phyloP scores from a whole-genome alignment of 2,329 filamentous ascomycete genomes.

The Verticillium longisporum region DNA sequence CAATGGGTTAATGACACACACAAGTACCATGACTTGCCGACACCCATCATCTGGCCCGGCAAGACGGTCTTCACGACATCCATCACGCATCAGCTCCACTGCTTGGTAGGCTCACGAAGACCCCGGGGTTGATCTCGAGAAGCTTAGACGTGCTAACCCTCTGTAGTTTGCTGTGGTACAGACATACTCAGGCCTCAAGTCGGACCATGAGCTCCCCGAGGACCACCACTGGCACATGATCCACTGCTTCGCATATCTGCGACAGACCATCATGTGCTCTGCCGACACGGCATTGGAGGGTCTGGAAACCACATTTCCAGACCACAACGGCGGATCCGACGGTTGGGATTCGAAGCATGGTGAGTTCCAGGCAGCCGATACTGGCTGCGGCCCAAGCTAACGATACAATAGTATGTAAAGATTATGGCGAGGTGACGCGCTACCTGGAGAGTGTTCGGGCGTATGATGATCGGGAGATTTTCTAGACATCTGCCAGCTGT shows the following conservation, averaged over 20 bases:
- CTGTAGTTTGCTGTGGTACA: conserved; percentile 31
- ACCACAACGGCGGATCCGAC: conserved; percentile 36
- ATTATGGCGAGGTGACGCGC: conserved; percentile 30
- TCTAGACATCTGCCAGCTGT: conserved; percentile 16
- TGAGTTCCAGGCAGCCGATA: conserved; percentile 14
- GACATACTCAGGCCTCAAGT: conserved; percentile 33
- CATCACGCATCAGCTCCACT: conserved; percentile 37
- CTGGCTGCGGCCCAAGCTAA: not conserved
- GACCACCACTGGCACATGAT: conserved; percentile 41
- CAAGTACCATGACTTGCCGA: conserved; percentile 29
- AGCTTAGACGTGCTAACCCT: not conserved
- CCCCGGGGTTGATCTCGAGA: too few species aligned
- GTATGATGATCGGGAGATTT: conserved; percentile 36
- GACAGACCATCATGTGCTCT: conserved; percentile 38
- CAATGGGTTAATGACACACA: conserved; percentile 26
- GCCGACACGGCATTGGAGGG: conserved; percentile 39
- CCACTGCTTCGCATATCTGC: conserved; percentile 41
- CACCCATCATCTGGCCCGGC: conserved; percentile 23
- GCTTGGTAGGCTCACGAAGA: conserved; percentile 20
- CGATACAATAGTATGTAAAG: conserved; percentile 29
- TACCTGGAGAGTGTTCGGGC: conserved; percentile 37
- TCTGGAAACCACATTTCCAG: conserved; percentile 37
- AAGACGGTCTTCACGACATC: conserved; percentile 33
- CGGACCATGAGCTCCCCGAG: conserved; percentile 28
- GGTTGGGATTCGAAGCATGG: conserved; percentile 40